These are phyloP conservation scores for Tripterygium wilfordii DNA, from an alignment of 177 flowering plant genomes.

Conservation along the genomic window DNA sequence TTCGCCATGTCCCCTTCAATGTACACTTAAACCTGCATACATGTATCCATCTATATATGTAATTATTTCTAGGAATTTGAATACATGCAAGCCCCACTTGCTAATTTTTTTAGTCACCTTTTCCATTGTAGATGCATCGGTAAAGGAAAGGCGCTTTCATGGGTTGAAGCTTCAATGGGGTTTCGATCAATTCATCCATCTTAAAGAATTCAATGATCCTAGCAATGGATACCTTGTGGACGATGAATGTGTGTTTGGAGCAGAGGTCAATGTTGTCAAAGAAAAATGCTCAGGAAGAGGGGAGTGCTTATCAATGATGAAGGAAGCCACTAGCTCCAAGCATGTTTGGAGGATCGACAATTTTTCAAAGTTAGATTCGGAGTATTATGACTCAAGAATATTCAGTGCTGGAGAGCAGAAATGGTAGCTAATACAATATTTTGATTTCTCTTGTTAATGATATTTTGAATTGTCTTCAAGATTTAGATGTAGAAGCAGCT, in stretches of 20 bases:
- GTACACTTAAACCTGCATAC: too few relatives aligned
- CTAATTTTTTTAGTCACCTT: too few relatives aligned
- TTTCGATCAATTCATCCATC: constrained; percentile 7
- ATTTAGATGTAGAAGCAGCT: not conserved
- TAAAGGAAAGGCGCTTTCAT: constrained; percentile 16
- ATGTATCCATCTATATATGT: too few relatives aligned
- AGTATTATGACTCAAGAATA: constrained; percentile 3
- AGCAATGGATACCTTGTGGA: constrained; percentile 22
- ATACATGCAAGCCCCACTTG: not conserved
- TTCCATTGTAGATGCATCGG: constrained; percentile 15
- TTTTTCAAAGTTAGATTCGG: constrained; percentile 10
- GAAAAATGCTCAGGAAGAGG: constrained; percentile 13
- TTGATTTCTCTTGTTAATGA: not conserved
- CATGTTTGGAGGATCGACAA: constrained; percentile 23
- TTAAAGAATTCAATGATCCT: constrained; percentile 8
- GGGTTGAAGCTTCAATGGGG: constrained; percentile 20
- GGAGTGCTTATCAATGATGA: constrained; percentile 18
- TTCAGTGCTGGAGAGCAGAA: constrained; percentile 20
- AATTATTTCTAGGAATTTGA: too few relatives aligned
- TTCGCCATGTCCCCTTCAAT: too few relatives aligned
- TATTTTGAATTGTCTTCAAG: too few relatives aligned
- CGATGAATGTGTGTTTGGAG: constrained; percentile 23
- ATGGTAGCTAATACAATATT: constrained; percentile 30
- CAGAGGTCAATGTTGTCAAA: constrained; percentile 22
- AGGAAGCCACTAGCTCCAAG: constrained; percentile 10